Evolutionary conservation across 768 basidiomycete species (phyloP).

Genomic region (Punctularia strigosozonata): DNA sequence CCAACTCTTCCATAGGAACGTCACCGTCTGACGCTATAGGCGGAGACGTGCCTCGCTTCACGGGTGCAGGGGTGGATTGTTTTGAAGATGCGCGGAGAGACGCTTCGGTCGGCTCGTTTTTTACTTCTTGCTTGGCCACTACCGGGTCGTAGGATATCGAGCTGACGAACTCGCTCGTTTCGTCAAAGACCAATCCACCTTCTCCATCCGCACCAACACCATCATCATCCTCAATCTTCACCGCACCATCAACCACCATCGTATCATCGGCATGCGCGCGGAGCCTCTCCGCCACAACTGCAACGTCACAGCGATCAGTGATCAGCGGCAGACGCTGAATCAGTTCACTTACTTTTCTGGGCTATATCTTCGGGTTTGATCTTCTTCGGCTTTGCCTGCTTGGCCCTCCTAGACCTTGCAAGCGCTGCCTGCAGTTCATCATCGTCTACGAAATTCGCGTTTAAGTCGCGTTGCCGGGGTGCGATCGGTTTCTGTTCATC

Average conservation of each 20-base stretch:
- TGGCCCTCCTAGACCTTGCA: slow-evolving; percentile 74
- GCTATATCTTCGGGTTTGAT: slow-evolving; percentile 76
- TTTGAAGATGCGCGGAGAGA: slow-evolving; percentile 11
- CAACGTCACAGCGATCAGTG: slow-evolving; percentile 6
- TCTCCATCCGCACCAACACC: slow-evolving; percentile 27
- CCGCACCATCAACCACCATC: no score
- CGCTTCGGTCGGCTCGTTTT: slow-evolving; percentile 29
- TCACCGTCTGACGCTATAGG: slow-evolving; percentile 49
- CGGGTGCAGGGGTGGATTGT: slow-evolving; percentile 35
- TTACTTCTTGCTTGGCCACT: no score
- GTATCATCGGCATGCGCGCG: no score
- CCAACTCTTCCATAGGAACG: slow-evolving; percentile 58
- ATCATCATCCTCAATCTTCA: slow-evolving; percentile 30
- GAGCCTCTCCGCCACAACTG: slow-evolving; percentile 55
- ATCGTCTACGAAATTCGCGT: slow-evolving; percentile 92
- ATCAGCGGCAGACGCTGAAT: not conserved
- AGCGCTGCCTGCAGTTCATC: slow-evolving; percentile 94
- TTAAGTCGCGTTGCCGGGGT: slow-evolving; percentile 59
- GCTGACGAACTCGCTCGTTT: slow-evolving; percentile 94
- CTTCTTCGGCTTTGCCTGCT: slow-evolving; percentile 67
- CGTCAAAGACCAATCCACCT: slow-evolving; percentile 77
- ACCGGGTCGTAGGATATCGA: slow-evolving; percentile 61
- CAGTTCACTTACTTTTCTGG: slow-evolving; percentile 42
- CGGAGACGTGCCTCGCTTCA: no score
- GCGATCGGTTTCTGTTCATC: slow-evolving; percentile 66